Evolutionary conservation across 768 basidiomycete species (phyloP).

Genomic region (Lentinula sp.): DNA sequence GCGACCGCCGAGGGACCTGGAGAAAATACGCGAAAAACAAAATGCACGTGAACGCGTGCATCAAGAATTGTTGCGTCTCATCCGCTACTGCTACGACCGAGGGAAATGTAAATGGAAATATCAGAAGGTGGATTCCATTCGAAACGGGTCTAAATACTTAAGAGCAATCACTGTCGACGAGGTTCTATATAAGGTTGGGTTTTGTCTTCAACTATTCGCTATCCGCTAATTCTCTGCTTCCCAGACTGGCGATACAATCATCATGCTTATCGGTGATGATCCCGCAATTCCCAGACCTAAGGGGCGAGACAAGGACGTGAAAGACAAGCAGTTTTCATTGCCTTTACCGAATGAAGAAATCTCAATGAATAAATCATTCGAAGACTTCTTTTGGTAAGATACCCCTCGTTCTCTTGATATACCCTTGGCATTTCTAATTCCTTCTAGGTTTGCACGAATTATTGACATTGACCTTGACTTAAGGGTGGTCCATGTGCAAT

Average conservation of each 20-base stretch:
- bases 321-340: conserved; percentile 21
- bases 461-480: conserved; percentile 40
- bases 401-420: not conserved
- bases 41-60: conserved; percentile 6
- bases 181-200: conserved; percentile 34
- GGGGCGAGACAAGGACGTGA: conserved; percentile 19
- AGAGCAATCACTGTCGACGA: conserved; percentile 37
- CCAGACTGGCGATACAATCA: conserved; percentile 59
- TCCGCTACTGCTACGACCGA: not conserved
- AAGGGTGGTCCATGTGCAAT: conserved; percentile 56
- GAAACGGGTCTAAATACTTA: conserved; percentile 26
- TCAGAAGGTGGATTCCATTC: conserved; percentile 27
- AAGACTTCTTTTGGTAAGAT: conserved; percentile 55
- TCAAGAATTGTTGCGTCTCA: not conserved
- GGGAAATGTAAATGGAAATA: conserved; percentile 20
- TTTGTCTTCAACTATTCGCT: not conserved
- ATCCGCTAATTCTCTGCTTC: conserved; percentile 3
- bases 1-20: conserved; percentile 24
- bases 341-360: conserved; percentile 27
- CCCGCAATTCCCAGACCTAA: conserved; percentile 5
- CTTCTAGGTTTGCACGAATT: conserved; percentile 62
- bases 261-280: conserved; percentile 35
- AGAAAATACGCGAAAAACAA: conserved; percentile 18
- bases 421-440: not conserved
- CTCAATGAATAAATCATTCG: conserved; percentile 33